Percentiles rank a stretch among this genome's conserved stretches.
These are phyloP conservation scores for Eutrema heterophyllum DNA, from an alignment of 345 rosid species.

Conservation along the genomic window DNA sequence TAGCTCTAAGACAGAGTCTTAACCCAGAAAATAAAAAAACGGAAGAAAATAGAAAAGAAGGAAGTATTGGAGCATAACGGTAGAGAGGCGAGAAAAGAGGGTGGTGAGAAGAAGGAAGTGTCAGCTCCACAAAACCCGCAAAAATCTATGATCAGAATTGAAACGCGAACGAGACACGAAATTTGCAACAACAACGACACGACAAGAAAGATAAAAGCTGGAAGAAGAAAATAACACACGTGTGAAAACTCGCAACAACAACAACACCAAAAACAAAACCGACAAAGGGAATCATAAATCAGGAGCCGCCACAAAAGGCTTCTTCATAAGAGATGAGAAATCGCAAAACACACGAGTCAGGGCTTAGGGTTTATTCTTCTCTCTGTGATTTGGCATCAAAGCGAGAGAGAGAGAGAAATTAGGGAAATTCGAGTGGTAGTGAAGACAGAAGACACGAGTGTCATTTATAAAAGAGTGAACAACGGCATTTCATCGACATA, in stretches of 20 bases:
- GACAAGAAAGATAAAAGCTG: slow-evolving; percentile 5
- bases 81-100: neutral
- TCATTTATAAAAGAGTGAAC: neutral
- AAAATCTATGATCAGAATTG: slow-evolving; percentile 19
- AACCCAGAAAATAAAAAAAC: slow-evolving; percentile 19
- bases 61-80: slow-evolving; percentile 14
- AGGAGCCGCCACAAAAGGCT: slow-evolving; percentile 12
- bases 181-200: neutral
- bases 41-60: neutral
- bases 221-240: neutral
- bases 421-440: slow-evolving; percentile 11
- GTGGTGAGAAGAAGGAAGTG: neutral
- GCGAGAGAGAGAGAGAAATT: neutral
- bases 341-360: too few relatives aligned
- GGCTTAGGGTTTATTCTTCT: too few relatives aligned
- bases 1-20: slow-evolving; percentile 35
- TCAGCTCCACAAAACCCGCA: slow-evolving; percentile 25
- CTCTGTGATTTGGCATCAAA: neutral
- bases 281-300: neutral
- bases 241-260: slow-evolving; percentile 17
- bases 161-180: slow-evolving; percentile 15
- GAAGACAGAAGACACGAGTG: neutral
- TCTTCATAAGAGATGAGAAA: slow-evolving; percentile 38
- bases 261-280: neutral
- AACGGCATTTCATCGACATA: too few relatives aligned